Evolutionary conservation across 345 rosid species (phyloP).

Genomic region (Salix viminalis): DNA sequence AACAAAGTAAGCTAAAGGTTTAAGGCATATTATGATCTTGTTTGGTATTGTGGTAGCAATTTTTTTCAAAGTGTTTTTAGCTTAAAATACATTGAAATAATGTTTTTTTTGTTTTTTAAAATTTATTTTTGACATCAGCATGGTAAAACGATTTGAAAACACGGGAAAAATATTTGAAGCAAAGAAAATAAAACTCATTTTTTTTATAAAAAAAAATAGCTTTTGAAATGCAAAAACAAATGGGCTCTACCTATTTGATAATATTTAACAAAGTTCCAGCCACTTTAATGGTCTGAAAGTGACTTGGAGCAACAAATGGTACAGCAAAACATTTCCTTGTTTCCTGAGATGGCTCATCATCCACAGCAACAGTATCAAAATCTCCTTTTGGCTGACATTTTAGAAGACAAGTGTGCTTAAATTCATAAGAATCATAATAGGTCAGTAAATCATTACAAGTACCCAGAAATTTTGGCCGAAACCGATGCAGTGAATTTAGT

Average conservation of each 20-base stretch:
- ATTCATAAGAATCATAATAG: slow-evolving; percentile 56
- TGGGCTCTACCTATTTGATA: slow-evolving; percentile 72
- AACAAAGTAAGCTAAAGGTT: slow-evolving; percentile 5
- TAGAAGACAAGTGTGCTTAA: slow-evolving; percentile 61
- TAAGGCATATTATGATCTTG: slow-evolving; percentile 2
- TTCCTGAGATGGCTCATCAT: slow-evolving; percentile 37
- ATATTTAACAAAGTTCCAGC: slow-evolving; percentile 40
- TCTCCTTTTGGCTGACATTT: slow-evolving; percentile 40
- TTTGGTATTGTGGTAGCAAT: no score
- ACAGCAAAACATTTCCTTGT: slow-evolving; percentile 53
- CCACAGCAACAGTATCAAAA: slow-evolving; percentile 27
- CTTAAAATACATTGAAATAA: no score
- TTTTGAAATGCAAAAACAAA: no score
- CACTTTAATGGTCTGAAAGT: slow-evolving; percentile 48
- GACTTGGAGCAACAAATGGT: slow-evolving; percentile 61
- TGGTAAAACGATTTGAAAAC: no score
- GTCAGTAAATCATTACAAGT: slow-evolving; percentile 48
- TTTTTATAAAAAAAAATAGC: no score
- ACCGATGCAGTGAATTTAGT: slow-evolving; percentile 56
- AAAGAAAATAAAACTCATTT: slow-evolving; percentile 3
- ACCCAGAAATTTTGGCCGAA: slow-evolving; percentile 65
- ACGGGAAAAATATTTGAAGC: no score
- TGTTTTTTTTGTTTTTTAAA: no score
- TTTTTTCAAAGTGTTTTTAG: no score
- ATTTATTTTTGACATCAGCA: no score